Base-by-base conservation (phyloP, 495 filamentous ascomycete species). In the Baudoinia panamericana region DNA sequence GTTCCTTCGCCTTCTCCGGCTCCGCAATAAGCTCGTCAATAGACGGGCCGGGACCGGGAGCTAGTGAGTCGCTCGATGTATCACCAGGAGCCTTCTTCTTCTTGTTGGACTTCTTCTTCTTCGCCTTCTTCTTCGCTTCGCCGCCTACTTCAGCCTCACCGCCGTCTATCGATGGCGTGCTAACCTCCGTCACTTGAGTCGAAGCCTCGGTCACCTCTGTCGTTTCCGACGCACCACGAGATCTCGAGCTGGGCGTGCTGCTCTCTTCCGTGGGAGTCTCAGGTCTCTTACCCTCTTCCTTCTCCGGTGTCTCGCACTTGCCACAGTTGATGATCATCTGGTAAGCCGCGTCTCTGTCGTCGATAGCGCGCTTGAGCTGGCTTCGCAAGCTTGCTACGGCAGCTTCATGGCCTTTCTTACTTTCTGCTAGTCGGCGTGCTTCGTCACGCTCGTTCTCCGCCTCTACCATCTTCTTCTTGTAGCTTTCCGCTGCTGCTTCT, bases 331-430 rank as follows among this genome's bases (percentile, higher is more conserved):
- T 11, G 28, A 52, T 52, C 39, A 52, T 38, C 33, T 47, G 37
- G 23, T 45, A 54, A 3, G 43, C 42, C 3, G 15, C n/a, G 28
- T 54, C 44, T 21, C 39, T 33, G 1, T 56, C 49, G 15, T 41
- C 39, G 36, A 43, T 38, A 17, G 51, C 43, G 5, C 30, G 26
- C 15, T 50, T 37, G 21, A 56, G 20, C 30, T 56, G 54, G 16
- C 24, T 39, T 13, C 51, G 28, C 28, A 58, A 36, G 25, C 43
- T 51, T 36, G 44, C 40, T 20, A 40, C 13, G 8, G 50, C 33
- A 16, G 48, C 46, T 21, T 65, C 48, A 1, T 67, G 39, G 30
- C 65, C 51, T 26, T 67, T 58, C 44, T 52, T 42, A 15, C 25
- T 43, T 19, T 46, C 43, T 5, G 42, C 46, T 18, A 34, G 27